These are phyloP conservation scores for Macaranga tanarius DNA, from an alignment of 441 rosid species.

Conservation along the genomic window DNA sequence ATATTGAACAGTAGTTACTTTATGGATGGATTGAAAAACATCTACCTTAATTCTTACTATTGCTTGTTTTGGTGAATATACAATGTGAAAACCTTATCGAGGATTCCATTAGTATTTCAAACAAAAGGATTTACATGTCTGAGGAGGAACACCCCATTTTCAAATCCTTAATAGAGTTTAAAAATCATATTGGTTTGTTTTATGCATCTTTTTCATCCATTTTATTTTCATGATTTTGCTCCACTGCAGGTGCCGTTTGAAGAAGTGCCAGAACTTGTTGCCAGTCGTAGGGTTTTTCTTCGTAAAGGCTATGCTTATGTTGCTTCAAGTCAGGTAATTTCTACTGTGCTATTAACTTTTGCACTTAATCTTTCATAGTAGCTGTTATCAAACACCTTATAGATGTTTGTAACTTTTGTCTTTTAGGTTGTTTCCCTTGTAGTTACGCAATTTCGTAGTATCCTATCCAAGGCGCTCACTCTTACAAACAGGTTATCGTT, in stretches of 20 bases:
- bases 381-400: neutral
- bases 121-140: neutral
- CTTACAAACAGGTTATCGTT: conserved; percentile 70
- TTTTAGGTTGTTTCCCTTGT: conserved; percentile 48
- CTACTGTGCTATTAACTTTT: neutral
- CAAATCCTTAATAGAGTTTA: neutral
- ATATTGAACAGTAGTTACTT: neutral
- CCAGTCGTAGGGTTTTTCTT: conserved; percentile 69
- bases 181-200: conserved; percentile 15
- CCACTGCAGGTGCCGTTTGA: conserved; percentile 84
- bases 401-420: conserved; percentile 2
- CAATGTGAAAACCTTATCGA: neutral
- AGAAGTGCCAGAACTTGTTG: conserved; percentile 96
- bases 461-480: conserved; percentile 75
- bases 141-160: conserved; percentile 6
- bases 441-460: conserved; percentile 74
- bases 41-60: neutral
- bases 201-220: conserved; percentile 5
- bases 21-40: neutral
- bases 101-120: neutral
- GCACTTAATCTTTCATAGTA: neutral
- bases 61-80: neutral
- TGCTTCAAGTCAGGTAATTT: conserved; percentile 29
- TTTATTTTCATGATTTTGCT: conserved; percentile 8
- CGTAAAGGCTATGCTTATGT: conserved; percentile 81